phyloP scores from a whole-genome alignment of 169 alveolate species.

The Cryptosporidium viatorum region DNA sequence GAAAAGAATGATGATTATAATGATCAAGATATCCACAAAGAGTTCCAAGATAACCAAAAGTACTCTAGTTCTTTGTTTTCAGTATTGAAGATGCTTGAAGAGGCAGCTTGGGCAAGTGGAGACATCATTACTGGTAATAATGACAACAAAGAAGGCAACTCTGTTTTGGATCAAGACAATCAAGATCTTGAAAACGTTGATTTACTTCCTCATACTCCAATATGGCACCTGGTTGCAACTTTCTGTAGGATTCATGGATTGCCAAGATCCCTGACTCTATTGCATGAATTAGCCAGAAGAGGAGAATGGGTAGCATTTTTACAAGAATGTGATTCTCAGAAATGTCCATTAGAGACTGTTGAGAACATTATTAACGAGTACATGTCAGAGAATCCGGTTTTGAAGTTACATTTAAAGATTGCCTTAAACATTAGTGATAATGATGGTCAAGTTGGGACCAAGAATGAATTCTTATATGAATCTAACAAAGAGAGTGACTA shows the following conservation, averaged over 20 bases:
- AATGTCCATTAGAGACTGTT: slow-evolving; percentile 86
- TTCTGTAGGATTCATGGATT: slow-evolving; percentile 83
- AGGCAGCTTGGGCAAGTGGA: slow-evolving; percentile 83
- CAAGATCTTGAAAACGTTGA: not conserved
- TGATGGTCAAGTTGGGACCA: no score
- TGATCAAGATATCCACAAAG: not conserved
- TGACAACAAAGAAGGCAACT: slow-evolving; percentile 46
- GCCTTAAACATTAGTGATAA: slow-evolving; percentile 35
- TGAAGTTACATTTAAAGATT: slow-evolving; percentile 73
- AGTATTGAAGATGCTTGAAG: slow-evolving; percentile 78
- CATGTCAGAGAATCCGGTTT: slow-evolving; percentile 81
- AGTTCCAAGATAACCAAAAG: slow-evolving; percentile 44
- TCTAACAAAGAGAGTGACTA: slow-evolving; percentile 44
- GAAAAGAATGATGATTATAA: not conserved
- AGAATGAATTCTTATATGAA: not conserved
- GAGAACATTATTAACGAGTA: slow-evolving; percentile 84
- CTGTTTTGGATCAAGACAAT: not conserved
- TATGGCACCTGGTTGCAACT: slow-evolving; percentile 83
- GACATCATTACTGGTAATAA: not conserved
- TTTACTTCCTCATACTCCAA: slow-evolving; percentile 74
- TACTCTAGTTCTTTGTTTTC: slow-evolving; percentile 33
- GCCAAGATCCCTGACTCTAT: slow-evolving; percentile 84
- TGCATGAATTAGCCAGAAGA: slow-evolving; percentile 87
- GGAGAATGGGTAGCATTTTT: slow-evolving; percentile 87
- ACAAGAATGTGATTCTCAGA: slow-evolving; percentile 85